Percentiles rank a stretch among this genome's conserved stretches.
Conservation (phyloP, 331 rosid species). For the Arachis monticola region DNA sequence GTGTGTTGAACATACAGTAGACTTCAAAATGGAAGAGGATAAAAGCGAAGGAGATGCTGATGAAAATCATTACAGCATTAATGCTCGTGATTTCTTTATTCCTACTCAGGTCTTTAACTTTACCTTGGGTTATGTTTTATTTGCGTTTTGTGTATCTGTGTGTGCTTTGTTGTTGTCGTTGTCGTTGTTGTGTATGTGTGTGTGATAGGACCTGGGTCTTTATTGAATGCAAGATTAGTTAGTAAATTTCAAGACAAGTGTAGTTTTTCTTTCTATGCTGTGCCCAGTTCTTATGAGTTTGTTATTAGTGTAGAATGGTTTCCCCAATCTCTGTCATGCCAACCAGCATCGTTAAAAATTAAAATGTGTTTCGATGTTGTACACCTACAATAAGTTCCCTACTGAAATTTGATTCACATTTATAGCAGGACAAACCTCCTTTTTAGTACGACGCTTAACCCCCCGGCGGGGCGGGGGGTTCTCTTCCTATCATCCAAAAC, state of each 20-base stretch:
- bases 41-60: constrained; percentile 55
- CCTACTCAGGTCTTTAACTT: constrained; percentile 77
- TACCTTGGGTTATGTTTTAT: constrained; percentile 19
- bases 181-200: too few relatives aligned
- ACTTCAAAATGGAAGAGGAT: constrained; percentile 64
- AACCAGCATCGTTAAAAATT: background rate
- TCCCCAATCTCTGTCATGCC: constrained; percentile 6
- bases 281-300: background rate
- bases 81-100: constrained; percentile 85
- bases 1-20: constrained; percentile 91
- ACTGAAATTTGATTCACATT: background rate
- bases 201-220: too few relatives aligned
- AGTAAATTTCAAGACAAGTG: too few relatives aligned
- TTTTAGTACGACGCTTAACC: too few relatives aligned
- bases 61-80: constrained; percentile 52
- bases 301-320: background rate
- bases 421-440: too few relatives aligned
- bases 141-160: constrained; percentile 19
- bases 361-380: background rate
- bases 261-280: too few relatives aligned
- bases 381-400: background rate
- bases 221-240: too few relatives aligned
- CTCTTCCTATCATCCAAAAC: too few relatives aligned
- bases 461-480: too few relatives aligned
- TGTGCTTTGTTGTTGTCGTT: too few relatives aligned